phyloP scores from a whole-genome alignment of 345 rosid genomes.

The Arabis hirsuta region DNA sequence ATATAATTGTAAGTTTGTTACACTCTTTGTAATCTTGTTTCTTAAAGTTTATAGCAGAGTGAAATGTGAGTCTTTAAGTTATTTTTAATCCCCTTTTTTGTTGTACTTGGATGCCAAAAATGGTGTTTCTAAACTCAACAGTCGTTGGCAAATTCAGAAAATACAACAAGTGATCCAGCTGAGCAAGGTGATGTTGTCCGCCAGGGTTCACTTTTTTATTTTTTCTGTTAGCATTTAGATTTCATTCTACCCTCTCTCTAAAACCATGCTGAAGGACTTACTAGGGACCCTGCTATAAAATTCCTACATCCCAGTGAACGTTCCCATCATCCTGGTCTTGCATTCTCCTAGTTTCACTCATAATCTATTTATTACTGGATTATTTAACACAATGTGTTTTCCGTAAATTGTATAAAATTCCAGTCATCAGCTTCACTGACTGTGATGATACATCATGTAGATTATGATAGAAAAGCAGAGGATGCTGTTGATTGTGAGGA shows the following conservation, averaged over 20 bases:
- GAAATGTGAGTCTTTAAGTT: constrained; percentile 23
- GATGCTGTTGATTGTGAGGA: constrained; percentile 95
- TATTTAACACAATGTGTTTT: background rate
- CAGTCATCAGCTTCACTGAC: constrained; percentile 32
- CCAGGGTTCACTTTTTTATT: constrained; percentile 54
- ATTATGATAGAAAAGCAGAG: constrained; percentile 90
- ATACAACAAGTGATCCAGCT: constrained; percentile 65
- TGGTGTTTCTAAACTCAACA: constrained; percentile 53
- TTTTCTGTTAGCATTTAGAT: constrained; percentile 46
- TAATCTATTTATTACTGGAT: background rate
- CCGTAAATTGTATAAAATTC: constrained; percentile 10
- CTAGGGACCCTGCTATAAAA: constrained; percentile 20
- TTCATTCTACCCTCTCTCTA: constrained; percentile 13
- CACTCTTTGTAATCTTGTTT: constrained; percentile 28
- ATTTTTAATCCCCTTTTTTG: constrained; percentile 35
- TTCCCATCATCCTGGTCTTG: constrained; percentile 4
- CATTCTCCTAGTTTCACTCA: constrained; percentile 8
- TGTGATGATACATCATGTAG: constrained; percentile 52
- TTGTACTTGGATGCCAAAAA: constrained; percentile 40
- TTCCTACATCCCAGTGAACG: background rate
- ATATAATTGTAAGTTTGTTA: constrained; percentile 63
- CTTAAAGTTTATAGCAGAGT: constrained; percentile 14
- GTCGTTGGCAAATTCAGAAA: constrained; percentile 72
- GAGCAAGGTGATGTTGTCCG: constrained; percentile 92
- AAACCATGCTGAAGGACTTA: constrained; percentile 19